phyloP scores from a whole-genome alignment of 768 basidiomycete genomes.

The Auriscalpium microsporum region DNA sequence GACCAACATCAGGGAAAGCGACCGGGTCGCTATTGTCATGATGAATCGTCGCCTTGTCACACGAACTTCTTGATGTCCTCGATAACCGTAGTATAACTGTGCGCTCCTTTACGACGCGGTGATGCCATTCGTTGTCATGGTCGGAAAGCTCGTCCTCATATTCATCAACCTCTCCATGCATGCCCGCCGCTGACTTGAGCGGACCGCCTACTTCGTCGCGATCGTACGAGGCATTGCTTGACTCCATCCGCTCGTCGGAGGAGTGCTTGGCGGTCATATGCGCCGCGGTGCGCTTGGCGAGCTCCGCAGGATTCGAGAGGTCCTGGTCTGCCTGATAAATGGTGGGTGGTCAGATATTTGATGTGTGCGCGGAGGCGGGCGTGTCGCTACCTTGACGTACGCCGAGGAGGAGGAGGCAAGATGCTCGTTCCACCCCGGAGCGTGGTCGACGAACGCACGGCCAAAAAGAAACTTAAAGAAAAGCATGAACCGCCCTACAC shows the following conservation, averaged over 20 bases:
- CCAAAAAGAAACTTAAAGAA: no score
- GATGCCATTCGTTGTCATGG: constrained; percentile 14
- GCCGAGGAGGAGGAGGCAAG: constrained; percentile 62
- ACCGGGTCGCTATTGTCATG: no score
- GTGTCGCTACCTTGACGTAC: constrained; percentile 41
- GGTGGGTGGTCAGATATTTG: not conserved
- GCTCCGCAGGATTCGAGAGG: not conserved
- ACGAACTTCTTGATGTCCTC: not conserved
- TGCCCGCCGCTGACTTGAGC: constrained; percentile 7
- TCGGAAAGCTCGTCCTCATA: constrained; percentile 14
- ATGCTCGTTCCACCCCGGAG: constrained; percentile 67
- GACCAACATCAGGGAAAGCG: no score
- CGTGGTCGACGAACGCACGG: no score
- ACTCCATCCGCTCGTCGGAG: constrained; percentile 2
- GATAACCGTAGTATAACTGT: no score
- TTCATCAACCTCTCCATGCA: constrained; percentile 7
- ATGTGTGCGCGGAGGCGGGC: not conserved
- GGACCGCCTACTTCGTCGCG: constrained; percentile 14
- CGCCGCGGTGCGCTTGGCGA: constrained; percentile 8
- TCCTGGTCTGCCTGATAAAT: constrained; percentile 10
- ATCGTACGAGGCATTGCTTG: constrained; percentile 2
- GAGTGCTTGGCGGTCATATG: constrained; percentile 5
- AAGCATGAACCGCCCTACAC: no score
- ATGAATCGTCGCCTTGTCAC: no score
- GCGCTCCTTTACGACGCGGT: constrained; percentile 9